These are phyloP conservation scores for Carallia pectinifolia DNA, from an alignment of 345 rosid species.

Conservation along the genomic window DNA sequence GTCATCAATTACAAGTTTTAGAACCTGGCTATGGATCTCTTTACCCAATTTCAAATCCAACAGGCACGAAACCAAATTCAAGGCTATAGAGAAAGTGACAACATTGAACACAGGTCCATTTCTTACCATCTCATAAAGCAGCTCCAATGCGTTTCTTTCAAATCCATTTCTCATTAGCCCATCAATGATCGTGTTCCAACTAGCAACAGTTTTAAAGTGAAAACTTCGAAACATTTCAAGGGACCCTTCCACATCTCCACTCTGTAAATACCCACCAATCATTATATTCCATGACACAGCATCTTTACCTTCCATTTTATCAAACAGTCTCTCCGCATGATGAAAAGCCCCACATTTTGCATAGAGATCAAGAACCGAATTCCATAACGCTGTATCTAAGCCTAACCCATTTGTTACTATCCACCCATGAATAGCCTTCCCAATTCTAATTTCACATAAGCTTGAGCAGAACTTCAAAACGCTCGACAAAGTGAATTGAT, in stretches of 20 bases:
- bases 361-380: constrained; percentile 48
- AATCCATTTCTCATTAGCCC: constrained; percentile 41
- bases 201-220: constrained; percentile 33
- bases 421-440: constrained; percentile 58
- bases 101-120: constrained; percentile 31
- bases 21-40: constrained; percentile 40
- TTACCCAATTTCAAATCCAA: constrained; percentile 36
- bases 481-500: constrained; percentile 47
- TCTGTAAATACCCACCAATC: constrained; percentile 33
- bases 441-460: constrained; percentile 30
- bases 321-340: constrained; percentile 34
- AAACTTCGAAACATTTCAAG: constrained; percentile 35
- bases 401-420: constrained; percentile 33
- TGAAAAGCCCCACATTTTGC: constrained; percentile 41
- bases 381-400: constrained; percentile 39
- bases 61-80: constrained; percentile 41
- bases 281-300: constrained; percentile 47
- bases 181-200: constrained; percentile 52
- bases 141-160: constrained; percentile 34
- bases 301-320: constrained; percentile 34
- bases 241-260: constrained; percentile 37
- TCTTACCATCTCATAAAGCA: constrained; percentile 42
- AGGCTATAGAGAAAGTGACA: constrained; percentile 42
- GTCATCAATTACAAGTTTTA: constrained; percentile 27
- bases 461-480: constrained; percentile 49